Evolutionary conservation across 1,139 yeast genomes (phyloP).

Genomic region (Taiozyma sp.): DNA sequence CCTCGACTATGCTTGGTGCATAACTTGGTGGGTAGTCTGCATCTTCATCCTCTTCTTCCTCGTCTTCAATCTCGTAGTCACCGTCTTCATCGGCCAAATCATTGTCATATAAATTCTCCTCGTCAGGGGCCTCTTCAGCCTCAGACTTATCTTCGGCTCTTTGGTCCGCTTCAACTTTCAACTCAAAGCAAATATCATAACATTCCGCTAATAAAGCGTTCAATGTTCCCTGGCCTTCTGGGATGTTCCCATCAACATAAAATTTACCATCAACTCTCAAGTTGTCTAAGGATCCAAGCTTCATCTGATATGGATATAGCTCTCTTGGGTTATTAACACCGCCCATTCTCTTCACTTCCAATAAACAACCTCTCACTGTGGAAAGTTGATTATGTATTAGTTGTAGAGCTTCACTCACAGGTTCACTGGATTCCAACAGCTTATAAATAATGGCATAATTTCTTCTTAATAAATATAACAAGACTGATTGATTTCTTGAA

Average conservation of each 20-base stretch:
- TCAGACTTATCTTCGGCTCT: constrained; percentile 27
- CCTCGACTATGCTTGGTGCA: constrained; percentile 19
- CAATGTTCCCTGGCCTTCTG: constrained; percentile 95
- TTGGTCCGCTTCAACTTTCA: constrained; percentile 83
- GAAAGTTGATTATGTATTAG: constrained; percentile 90
- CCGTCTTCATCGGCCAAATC: constrained; percentile 20
- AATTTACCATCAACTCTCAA: constrained; percentile 87
- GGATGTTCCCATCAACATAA: constrained; percentile 78
- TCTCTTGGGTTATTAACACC: constrained; percentile 85
- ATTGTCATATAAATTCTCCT: constrained; percentile 14
- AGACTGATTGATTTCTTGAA: constrained; percentile 53
- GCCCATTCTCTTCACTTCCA: constrained; percentile 88
- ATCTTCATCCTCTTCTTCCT: constrained; percentile 12
- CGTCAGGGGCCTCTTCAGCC: constrained; percentile 16
- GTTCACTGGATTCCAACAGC: constrained; percentile 86
- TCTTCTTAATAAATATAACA: constrained; percentile 76
- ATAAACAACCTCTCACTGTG: constrained; percentile 82
- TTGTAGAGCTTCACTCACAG: constrained; percentile 87
- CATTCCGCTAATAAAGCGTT: constrained; percentile 90
- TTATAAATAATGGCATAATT: constrained; percentile 88
- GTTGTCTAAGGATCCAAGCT: constrained; percentile 83
- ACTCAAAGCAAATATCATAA: constrained; percentile 86
- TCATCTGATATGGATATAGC: constrained; percentile 91
- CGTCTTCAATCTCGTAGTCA: constrained; percentile 12
- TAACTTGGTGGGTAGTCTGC: constrained; percentile 17